Conservation (phyloP, 2,329 filamentous ascomycete genomes). For the Pleomassaria siparia region DNA sequence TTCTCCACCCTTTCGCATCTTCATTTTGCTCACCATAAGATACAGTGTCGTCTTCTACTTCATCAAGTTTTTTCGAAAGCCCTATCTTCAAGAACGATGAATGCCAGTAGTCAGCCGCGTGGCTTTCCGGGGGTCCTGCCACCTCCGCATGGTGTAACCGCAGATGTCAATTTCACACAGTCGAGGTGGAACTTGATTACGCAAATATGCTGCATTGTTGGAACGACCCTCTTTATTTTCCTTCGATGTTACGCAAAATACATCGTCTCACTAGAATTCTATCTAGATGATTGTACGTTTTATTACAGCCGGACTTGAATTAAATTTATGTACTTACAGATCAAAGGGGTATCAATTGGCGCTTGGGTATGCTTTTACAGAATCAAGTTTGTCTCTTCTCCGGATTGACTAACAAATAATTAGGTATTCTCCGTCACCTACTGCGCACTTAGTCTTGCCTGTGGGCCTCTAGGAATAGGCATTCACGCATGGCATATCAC, state of each 20-base stretch:
- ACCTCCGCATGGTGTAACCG: not conserved
- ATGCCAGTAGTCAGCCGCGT: too few species aligned
- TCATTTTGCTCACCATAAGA: too few species aligned
- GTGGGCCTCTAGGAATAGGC: not conserved
- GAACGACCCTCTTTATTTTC: not conserved
- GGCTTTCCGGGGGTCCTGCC: not conserved
- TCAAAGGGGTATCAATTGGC: not conserved
- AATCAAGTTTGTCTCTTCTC: not conserved
- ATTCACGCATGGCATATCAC: not conserved
- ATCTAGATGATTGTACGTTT: not conserved
- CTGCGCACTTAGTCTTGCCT: not conserved
- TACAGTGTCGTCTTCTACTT: too few species aligned
- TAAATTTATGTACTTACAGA: not conserved
- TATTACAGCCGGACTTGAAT: too few species aligned
- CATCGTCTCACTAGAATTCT: not conserved
- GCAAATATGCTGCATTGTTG: not conserved
- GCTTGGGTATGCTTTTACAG: not conserved
- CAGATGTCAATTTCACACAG: not conserved
- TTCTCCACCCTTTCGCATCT: too few species aligned
- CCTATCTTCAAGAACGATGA: too few species aligned
- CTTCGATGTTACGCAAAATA: not conserved
- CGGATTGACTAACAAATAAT: not conserved
- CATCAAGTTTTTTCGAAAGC: too few species aligned
- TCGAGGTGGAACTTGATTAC: constrained; percentile 1
- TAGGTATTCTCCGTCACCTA: not conserved